These are phyloP conservation scores for Carex arenaria DNA, from an alignment of 202 grass and related monocot genomes.

Conservation along the genomic window DNA sequence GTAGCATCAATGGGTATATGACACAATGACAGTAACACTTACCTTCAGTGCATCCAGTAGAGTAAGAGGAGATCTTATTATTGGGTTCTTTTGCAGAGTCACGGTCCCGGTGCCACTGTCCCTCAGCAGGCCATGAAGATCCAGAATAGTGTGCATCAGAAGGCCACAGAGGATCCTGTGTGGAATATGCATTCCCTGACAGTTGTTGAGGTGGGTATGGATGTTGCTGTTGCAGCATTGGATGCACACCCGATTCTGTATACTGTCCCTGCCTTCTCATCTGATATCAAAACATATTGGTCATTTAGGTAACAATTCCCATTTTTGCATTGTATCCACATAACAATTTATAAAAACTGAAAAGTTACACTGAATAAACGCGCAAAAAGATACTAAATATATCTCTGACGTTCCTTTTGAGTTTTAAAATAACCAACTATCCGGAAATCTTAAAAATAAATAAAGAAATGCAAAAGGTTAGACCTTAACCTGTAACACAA, in stretches of 20 bases:
- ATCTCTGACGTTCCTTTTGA: neutral
- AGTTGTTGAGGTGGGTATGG: constrained; percentile 50
- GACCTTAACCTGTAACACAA: neutral
- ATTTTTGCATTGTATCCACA: neutral
- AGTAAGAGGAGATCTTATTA: constrained; percentile 42
- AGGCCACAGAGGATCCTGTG: constrained; percentile 40
- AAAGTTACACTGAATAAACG: neutral
- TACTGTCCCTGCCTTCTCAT: constrained; percentile 81
- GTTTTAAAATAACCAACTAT: neutral
- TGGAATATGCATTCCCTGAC: constrained; percentile 53
- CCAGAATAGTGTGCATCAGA: constrained; percentile 46
- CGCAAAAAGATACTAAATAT: neutral
- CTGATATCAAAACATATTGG: constrained; percentile 12
- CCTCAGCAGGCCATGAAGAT: constrained; percentile 24
- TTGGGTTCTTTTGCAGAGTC: constrained; percentile 42
- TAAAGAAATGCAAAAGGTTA: neutral
- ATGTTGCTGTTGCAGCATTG: constrained; percentile 61
- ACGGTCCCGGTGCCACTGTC: constrained; percentile 73
- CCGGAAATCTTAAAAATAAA: neutral
- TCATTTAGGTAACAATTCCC: neutral
- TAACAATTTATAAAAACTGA: neutral
- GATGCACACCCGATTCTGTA: constrained; percentile 43
- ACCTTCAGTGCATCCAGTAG: constrained; percentile 48
- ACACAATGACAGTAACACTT: constrained; percentile 17
- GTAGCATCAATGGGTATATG: neutral